Percentiles rank a stretch among this genome's conserved stretches.
These are phyloP conservation scores for Capsicum pubescens DNA, from an alignment of 257 asterid species.

Conservation along the genomic window DNA sequence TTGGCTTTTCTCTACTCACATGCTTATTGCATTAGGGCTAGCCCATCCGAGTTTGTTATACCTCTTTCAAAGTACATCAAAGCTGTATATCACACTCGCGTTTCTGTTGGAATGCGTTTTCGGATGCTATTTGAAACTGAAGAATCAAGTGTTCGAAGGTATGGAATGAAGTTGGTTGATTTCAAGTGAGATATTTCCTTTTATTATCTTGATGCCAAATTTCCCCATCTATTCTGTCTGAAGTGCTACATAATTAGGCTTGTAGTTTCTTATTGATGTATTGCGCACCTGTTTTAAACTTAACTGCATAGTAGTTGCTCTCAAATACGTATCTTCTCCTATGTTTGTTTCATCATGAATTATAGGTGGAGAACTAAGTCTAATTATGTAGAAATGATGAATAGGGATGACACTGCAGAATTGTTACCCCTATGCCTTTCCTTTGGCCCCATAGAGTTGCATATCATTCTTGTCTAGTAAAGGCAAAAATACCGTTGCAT, in stretches of 20 bases:
- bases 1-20: constrained; percentile 25
- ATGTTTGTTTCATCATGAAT: constrained; percentile 1
- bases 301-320: background rate
- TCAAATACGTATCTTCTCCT: background rate
- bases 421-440: constrained; percentile 12
- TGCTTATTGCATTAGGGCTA: constrained; percentile 67
- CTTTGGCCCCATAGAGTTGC: constrained; percentile 10
- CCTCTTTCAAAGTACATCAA: constrained; percentile 87
- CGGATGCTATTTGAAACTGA: constrained; percentile 98
- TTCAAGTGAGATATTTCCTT: background rate
- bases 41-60: constrained; percentile 94
- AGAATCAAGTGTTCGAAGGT: constrained; percentile 99
- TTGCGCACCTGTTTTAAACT: background rate
- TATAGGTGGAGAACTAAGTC: constrained; percentile 17
- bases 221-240: background rate
- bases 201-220: background rate
- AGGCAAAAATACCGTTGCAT: background rate
- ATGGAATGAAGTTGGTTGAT: constrained; percentile 23
- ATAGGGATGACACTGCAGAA: background rate
- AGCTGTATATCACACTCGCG: constrained; percentile 93
- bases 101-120: constrained; percentile 97
- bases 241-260: background rate
- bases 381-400: constrained; percentile 15
- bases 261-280: constrained; percentile 1
- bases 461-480: background rate